Conservation (phyloP, 192 early-diverging fungal genomes). For the Rhizophlyctis rosea region DNA sequence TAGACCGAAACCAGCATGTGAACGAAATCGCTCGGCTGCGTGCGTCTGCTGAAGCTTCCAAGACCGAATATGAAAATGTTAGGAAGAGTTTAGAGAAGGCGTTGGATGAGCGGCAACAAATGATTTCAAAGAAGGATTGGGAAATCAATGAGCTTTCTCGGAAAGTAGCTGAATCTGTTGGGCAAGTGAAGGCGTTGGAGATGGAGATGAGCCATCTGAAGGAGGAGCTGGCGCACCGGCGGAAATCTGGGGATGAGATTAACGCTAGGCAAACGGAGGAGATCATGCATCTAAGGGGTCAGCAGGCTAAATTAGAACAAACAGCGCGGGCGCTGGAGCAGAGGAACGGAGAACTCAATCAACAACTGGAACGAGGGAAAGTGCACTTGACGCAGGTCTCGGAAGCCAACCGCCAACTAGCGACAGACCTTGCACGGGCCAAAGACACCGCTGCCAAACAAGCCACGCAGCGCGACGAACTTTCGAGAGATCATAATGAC, state of each 20-base stretch:
- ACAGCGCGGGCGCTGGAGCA: conserved; percentile 11
- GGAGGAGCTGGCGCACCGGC: background rate
- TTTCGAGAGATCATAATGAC: conserved; percentile 21
- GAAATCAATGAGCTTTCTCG: conserved; percentile 34
- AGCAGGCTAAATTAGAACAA: conserved; percentile 23
- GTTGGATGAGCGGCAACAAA: conserved; percentile 35
- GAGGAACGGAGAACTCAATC: conserved; percentile 15
- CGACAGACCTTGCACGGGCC: conserved; percentile 19
- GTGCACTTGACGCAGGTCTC: conserved; percentile 10
- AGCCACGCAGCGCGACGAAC: conserved; percentile 1
- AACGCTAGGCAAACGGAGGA: conserved; percentile 8
- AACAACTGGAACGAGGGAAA: conserved; percentile 22
- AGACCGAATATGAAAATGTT: conserved; percentile 13
- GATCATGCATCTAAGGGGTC: conserved; percentile 15
- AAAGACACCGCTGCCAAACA: conserved; percentile 28
- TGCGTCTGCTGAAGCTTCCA: conserved; percentile 13
- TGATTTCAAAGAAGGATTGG: conserved; percentile 28
- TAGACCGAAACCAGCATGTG: conserved; percentile 12
- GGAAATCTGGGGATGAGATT: background rate
- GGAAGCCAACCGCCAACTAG: conserved; percentile 21
- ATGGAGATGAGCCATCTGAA: background rate
- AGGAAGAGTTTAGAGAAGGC: conserved; percentile 27
- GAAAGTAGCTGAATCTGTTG: conserved; percentile 23
- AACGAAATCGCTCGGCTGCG: conserved; percentile 15
- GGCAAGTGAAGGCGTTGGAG: background rate